phyloP scores from a whole-genome alignment of 2,329 filamentous ascomycete species.

The Leptosphaerulina australis region DNA sequence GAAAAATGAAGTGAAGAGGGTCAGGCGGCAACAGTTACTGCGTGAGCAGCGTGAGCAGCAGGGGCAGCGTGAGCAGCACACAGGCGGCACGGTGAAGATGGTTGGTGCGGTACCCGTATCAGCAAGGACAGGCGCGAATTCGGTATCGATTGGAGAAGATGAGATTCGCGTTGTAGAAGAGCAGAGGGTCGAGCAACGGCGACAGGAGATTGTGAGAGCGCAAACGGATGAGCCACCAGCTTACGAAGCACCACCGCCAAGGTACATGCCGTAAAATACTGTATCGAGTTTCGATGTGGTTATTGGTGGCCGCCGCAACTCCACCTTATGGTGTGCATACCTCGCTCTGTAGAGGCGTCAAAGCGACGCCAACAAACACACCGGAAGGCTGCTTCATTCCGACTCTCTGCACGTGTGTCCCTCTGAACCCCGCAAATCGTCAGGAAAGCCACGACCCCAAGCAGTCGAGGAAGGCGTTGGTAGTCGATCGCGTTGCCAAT shows the following conservation, averaged over 20 bases:
- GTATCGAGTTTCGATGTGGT: not conserved
- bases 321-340: not conserved
- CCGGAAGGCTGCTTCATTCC: not conserved
- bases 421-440: too few species aligned
- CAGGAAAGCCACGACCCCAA: not conserved
- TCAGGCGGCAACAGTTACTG: not conserved
- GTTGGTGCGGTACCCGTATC: not conserved
- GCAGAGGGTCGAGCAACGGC: not conserved
- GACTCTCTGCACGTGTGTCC: not conserved
- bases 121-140: not conserved
- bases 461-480: not conserved
- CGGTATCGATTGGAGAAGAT: not conserved
- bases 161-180: not conserved
- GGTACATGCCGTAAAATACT: slow-evolving; percentile 16
- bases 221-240: not conserved
- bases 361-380: not conserved
- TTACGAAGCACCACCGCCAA: slow-evolving; percentile 16
- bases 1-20: not conserved
- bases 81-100: too few species aligned
- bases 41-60: not conserved
- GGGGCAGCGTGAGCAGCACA: too few species aligned
- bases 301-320: not conserved
- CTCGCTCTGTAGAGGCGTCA: not conserved
- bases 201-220: not conserved
- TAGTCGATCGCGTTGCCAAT: not conserved